Evolutionary conservation across 805 yeast genomes (phyloP), one percentile per base, ranked within the genome.

Genomic region (Kluyveromyces siamensis): DNA sequence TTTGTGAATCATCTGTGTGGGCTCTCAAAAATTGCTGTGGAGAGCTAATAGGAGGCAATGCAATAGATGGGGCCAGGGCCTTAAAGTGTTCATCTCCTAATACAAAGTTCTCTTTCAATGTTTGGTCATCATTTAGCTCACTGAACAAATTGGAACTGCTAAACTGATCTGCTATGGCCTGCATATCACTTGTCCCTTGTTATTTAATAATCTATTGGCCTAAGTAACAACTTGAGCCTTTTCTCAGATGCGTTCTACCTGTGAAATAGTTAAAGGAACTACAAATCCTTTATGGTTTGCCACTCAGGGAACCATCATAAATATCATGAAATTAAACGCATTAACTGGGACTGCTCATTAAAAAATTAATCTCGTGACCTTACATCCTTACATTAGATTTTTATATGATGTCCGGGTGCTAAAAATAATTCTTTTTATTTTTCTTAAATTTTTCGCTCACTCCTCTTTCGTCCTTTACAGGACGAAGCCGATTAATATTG

Each of bases 21-120:
- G 97, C 97, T 67, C 98, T 78, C 56, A 93, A 73, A 65, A 91
- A 91, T 48, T 86, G 95, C 7, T 96, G 80, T 33, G 99, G 98
- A 58, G 84, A 81, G 45, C 90, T 79, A 52, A 87, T 83, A 49
- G 93, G 93, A 30, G 96, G 96, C 62, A 88, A 68, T 48, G 81
- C 68, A 52, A 88, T 73, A 17, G 77, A 64, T 27, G 95, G 95
- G 0, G 75, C 72, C 48, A 72, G 51, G n/a, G 60, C 55, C 40
- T 63, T 53, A 56, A 63, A 52, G 50, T 57, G 55, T 42, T 55
- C 45, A 10, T 51, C 59, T 10, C 72, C 70, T 4, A 60, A 58
- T 35, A 70, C 53, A 43, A 67, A 69, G 50, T 71, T 72, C 27
- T 63, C 60, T 30, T 60, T 54, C 41, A 69, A 52, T 27, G 53